Evolutionary conservation across 306 rosid species (phyloP).

Genomic region (Prosopis cineraria): DNA sequence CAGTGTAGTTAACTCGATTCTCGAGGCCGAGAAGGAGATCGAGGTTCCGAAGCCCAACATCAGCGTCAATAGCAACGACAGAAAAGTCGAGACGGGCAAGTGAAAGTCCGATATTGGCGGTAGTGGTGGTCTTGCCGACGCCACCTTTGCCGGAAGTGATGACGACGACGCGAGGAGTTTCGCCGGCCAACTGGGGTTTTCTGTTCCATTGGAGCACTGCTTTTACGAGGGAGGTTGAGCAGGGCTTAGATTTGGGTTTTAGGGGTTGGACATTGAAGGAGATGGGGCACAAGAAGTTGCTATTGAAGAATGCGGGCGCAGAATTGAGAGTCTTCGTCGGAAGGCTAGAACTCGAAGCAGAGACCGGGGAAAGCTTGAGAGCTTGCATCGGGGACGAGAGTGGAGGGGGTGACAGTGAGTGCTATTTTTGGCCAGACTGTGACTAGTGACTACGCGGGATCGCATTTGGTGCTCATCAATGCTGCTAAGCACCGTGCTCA

Average conservation of each 20-base stretch:
- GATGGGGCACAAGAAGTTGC: slow-evolving; percentile 41
- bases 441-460: too few species aligned
- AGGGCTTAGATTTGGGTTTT: slow-evolving; percentile 41
- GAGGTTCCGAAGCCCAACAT: slow-evolving; percentile 95
- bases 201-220: slow-evolving; percentile 89
- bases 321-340: slow-evolving; percentile 22
- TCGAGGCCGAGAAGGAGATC: slow-evolving; percentile 97
- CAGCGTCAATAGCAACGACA: slow-evolving; percentile 94
- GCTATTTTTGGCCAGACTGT: background rate
- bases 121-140: slow-evolving; percentile 92
- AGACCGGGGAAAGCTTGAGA: slow-evolving; percentile 36
- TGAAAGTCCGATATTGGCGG: slow-evolving; percentile 94
- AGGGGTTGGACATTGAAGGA: slow-evolving; percentile 36
- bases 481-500: too few species aligned
- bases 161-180: slow-evolving; percentile 89
- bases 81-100: slow-evolving; percentile 93
- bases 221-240: slow-evolving; percentile 15
- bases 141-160: slow-evolving; percentile 96
- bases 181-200: slow-evolving; percentile 87
- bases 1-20: slow-evolving; percentile 94
- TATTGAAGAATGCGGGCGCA: slow-evolving; percentile 6
- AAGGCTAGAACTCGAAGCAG: slow-evolving; percentile 10
- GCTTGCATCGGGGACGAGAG: slow-evolving; percentile 51
- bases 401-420: background rate
- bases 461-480: too few species aligned